phyloP scores from a whole-genome alignment of 2,329 filamentous ascomycete genomes.

The Talaromyces amestolkiae region DNA sequence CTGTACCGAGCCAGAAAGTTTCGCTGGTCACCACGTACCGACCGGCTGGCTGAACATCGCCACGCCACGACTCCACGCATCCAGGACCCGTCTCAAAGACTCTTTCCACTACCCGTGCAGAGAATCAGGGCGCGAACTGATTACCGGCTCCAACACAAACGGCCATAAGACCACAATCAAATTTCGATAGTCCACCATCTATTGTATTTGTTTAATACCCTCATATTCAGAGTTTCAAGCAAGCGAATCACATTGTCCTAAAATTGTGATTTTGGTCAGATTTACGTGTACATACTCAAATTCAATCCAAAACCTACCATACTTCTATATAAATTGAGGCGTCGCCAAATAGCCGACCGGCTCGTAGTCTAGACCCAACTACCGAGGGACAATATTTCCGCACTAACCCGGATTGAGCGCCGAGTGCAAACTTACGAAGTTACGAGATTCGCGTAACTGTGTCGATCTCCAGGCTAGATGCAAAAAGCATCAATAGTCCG shows the following conservation, averaged over 20 bases:
- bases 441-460: background rate
- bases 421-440: background rate
- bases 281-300: no score
- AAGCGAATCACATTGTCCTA: background rate
- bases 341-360: background rate
- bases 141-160: background rate
- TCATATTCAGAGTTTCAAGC: background rate
- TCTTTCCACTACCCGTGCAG: background rate
- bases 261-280: background rate
- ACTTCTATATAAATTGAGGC: background rate
- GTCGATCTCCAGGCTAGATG: background rate
- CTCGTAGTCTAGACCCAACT: background rate
- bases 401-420: background rate
- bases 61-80: background rate
- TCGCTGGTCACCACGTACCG: background rate
- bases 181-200: background rate
- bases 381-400: background rate
- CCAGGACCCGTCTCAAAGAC: background rate
- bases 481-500: background rate
- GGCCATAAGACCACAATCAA: background rate
- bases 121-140: background rate
- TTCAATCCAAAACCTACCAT: background rate
- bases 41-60: background rate
- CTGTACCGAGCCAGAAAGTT: background rate
- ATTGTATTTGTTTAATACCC: background rate